Conservation (phyloP, 2,329 filamentous ascomycete genomes). For the Paecilomyces niveus region DNA sequence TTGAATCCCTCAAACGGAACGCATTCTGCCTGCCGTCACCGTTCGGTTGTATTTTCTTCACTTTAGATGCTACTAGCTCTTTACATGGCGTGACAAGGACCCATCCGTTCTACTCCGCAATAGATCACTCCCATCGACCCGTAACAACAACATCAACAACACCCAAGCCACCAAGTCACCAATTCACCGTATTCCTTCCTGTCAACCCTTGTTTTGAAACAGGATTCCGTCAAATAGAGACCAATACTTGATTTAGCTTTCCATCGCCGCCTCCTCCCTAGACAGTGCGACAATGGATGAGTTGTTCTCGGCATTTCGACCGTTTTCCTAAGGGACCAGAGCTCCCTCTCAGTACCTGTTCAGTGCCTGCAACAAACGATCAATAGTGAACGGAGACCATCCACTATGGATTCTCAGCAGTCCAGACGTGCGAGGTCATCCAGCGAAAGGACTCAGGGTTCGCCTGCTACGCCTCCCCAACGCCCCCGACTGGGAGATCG, state of each 20-base stretch:
- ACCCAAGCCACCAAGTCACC: neutral
- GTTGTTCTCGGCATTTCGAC: slow-evolving; percentile 17
- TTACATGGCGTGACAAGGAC: neutral
- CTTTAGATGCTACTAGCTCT: neutral
- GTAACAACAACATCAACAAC: neutral
- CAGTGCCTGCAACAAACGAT: slow-evolving; percentile 3
- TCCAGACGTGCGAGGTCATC: slow-evolving; percentile 22
- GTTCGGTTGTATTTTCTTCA: neutral
- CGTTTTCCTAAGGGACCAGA: slow-evolving; percentile 21
- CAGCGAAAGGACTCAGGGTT: slow-evolving; percentile 23
- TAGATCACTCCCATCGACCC: neutral
- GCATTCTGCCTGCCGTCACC: neutral
- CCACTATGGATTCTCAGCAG: slow-evolving; percentile 11
- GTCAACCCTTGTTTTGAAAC: neutral
- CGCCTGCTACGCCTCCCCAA: slow-evolving; percentile 14
- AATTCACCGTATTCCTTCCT: neutral
- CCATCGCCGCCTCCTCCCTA: neutral
- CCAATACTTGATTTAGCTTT: neutral
- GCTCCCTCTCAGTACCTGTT: slow-evolving; percentile 12
- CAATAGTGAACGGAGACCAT: neutral
- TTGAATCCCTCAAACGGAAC: neutral
- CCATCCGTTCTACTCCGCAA: neutral
- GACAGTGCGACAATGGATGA: slow-evolving; percentile 26
- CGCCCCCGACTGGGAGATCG: slow-evolving; percentile 25
- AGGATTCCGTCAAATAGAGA: neutral